Conservation (phyloP, 2,329 filamentous ascomycete species). For the Aspergillus tamarii region DNA sequence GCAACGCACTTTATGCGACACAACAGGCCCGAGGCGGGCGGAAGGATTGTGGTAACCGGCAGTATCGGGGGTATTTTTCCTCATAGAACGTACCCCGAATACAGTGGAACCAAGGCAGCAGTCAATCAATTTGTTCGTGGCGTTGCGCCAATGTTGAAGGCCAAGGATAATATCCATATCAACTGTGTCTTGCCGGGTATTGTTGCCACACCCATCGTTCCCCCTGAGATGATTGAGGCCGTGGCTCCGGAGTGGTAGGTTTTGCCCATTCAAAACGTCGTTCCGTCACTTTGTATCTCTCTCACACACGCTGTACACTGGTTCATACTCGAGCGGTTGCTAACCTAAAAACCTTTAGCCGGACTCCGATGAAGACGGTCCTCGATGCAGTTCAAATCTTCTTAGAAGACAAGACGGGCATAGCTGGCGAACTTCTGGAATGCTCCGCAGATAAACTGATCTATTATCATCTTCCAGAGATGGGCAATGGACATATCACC, state of each 20-base stretch:
- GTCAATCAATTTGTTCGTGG: conserved; percentile 48
- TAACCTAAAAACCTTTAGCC: conserved; percentile 13
- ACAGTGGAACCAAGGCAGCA: conserved; percentile 56
- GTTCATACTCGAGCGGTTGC: not conserved
- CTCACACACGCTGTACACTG: not conserved
- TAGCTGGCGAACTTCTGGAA: conserved; percentile 51
- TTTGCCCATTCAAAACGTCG: not conserved
- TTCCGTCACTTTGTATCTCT: not conserved
- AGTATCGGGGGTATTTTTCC: conserved; percentile 51
- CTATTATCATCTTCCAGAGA: conserved; percentile 40
- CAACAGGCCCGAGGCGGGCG: conserved; percentile 45
- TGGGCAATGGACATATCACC: conserved; percentile 47
- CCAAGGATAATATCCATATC: conserved; percentile 53
- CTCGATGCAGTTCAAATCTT: conserved; percentile 51
- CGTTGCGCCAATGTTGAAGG: conserved; percentile 43
- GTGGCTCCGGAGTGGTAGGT: conserved; percentile 39
- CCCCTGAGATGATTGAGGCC: conserved; percentile 48
- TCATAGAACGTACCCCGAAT: conserved; percentile 51
- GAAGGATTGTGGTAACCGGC: conserved; percentile 50
- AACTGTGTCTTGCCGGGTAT: conserved; percentile 55
- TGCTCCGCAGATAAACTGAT: conserved; percentile 48
- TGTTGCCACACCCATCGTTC: conserved; percentile 51
- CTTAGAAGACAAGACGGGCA: conserved; percentile 47
- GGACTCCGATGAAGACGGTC: conserved; percentile 51
- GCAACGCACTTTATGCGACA: conserved; percentile 59